Base-by-base conservation (phyloP, 257 asterid species). In the Echites panduratus region DNA sequence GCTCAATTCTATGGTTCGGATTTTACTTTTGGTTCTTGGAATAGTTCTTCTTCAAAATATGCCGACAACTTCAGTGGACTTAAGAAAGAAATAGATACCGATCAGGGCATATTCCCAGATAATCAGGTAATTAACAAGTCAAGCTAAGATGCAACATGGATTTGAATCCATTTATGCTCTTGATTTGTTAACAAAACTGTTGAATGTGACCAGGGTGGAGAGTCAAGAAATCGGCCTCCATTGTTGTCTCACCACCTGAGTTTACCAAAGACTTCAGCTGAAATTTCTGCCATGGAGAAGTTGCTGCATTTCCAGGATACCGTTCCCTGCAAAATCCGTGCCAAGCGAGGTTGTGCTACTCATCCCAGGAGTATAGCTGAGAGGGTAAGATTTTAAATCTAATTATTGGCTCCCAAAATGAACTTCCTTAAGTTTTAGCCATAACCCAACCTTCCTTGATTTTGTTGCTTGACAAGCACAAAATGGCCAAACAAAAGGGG, bases 301-400 rank as follows among this genome's bases (percentile, higher is more conserved):
- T 54, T 90, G 44, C 52, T 90, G 83, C 89, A 87, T n/a, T 80
- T 89, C 53, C 88, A 86, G 68, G 97, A 87, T 13, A 72, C 89
- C 0, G 86, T 88, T 70, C 98, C 96, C 19, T 89, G 95, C 81
- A 90, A 90, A 72, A 78, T 86, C 72, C 95, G 98, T 0, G 98
- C 98, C 32, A 93, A 93, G 73, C 95, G 98, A 7, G 98, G 98
- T 9, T 93, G 90, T 24, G 98, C 98, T 68, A 93, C 98, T 73
- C 98, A 93, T 82, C 98, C 97, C 13, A 84, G 97, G 50, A 93
- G 98, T 83, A 90, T 93, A 41, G 98, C 98, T 38, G 98, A 93
- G 84, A 89, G 98, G 92, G 97, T 93, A 87, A 56, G 1, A 59
- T 73, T 27, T 40, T 38, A 12, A 16, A n/a, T 20, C 12, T 17